phyloP scores from a whole-genome alignment of 768 basidiomycete genomes.

The Tubosaeta brunneosetosa region DNA sequence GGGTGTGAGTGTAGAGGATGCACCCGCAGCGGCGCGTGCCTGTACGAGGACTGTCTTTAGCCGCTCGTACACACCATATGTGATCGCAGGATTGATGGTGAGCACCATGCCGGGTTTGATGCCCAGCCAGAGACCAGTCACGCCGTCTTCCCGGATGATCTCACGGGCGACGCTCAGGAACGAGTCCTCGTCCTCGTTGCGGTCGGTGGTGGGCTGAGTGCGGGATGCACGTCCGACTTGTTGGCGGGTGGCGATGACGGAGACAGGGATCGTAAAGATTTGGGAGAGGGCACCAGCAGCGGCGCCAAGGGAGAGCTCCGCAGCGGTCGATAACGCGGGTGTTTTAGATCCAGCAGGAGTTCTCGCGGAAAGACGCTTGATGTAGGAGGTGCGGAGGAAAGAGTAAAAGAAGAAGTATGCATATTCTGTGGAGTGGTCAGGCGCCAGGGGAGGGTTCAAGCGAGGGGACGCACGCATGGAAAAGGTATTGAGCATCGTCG shows the following conservation, averaged over 20 bases:
- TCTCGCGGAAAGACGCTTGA: constrained; percentile 59
- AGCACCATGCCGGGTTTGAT: constrained; percentile 90
- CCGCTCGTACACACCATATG: constrained; percentile 92
- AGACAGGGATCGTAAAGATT: constrained; percentile 96
- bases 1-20: constrained; percentile 63
- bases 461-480: constrained; percentile 68
- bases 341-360: constrained; percentile 58
- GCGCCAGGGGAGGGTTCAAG: background rate
- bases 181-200: constrained; percentile 50
- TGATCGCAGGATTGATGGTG: constrained; percentile 96
- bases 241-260: constrained; percentile 96
- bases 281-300: constrained; percentile 92
- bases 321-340: constrained; percentile 62
- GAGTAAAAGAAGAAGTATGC: constrained; percentile 99
- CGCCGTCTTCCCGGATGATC: constrained; percentile 85
- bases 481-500: constrained; percentile 98
- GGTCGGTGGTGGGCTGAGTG: background rate
- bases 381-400: constrained; percentile 78
- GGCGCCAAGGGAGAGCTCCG: constrained; percentile 86
- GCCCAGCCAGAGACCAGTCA: constrained; percentile 88
- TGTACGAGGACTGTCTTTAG: constrained; percentile 71
- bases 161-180: constrained; percentile 78
- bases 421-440: constrained; percentile 62
- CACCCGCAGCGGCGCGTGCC: constrained; percentile 43
- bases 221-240: constrained; percentile 62